Conservation (phyloP, 805 yeast species). For the Saccharomycopsis babjevae region DNA sequence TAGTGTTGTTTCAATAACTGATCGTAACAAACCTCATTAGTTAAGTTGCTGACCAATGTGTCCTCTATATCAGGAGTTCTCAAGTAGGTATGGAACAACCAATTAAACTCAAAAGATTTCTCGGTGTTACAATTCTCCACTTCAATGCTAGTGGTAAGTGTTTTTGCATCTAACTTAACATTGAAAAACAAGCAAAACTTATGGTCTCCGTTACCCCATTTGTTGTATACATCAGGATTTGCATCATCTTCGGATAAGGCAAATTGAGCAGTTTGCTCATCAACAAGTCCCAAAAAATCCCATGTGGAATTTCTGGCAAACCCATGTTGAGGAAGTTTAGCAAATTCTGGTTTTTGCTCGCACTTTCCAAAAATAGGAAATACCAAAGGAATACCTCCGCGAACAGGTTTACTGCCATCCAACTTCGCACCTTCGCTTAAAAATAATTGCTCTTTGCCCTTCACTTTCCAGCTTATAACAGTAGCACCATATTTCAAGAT, state of each 20-base stretch:
- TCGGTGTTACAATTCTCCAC: conserved; percentile 57
- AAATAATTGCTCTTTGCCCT: conserved; percentile 78
- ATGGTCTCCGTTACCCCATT: conserved; percentile 35
- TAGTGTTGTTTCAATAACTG: conserved; percentile 58
- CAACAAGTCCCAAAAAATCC: conserved; percentile 88
- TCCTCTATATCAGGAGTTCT: conserved; percentile 68
- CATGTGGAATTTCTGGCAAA: conserved; percentile 84
- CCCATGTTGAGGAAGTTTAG: conserved; percentile 86
- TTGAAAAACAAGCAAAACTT: conserved; percentile 75
- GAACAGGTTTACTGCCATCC: conserved; percentile 88
- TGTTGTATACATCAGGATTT: conserved; percentile 53
- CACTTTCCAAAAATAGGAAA: conserved; percentile 88
- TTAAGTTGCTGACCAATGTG: conserved; percentile 64
- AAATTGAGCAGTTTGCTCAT: conserved; percentile 66
- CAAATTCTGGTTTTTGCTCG: conserved; percentile 45
- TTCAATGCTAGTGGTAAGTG: conserved; percentile 59
- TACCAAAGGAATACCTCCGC: conserved; percentile 96
- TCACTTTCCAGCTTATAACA: conserved; percentile 67
- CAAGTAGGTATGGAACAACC: conserved; percentile 91
- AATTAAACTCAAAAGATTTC: conserved; percentile 70
- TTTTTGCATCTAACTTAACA: conserved; percentile 47
- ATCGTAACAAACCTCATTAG: conserved; percentile 64
- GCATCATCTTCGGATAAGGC: conserved; percentile 84
- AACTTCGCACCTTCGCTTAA: conserved; percentile 63
- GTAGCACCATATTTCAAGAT: conserved; percentile 86